Conservation (phyloP, 1,139 yeast genomes). For the Ogataea hybrid region DNA sequence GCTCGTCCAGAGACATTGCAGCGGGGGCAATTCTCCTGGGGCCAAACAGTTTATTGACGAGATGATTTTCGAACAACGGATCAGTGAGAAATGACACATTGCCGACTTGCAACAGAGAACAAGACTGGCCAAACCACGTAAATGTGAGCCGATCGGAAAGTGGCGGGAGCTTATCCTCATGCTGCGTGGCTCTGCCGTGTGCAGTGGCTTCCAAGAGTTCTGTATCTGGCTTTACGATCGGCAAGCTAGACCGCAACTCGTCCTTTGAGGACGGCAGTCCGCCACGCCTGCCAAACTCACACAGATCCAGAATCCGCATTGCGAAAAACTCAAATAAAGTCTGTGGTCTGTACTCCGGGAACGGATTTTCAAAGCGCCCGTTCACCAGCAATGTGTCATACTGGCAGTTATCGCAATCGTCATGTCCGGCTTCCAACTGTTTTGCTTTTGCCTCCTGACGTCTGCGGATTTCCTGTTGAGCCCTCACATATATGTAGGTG, state of each 20-base stretch:
- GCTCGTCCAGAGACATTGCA: slow-evolving; percentile 62
- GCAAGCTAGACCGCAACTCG: slow-evolving; percentile 53
- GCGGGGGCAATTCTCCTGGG: slow-evolving; percentile 77
- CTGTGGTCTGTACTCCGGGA: slow-evolving; percentile 86
- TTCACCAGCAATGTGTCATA: slow-evolving; percentile 57
- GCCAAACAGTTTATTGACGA: slow-evolving; percentile 64
- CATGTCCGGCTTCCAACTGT: slow-evolving; percentile 3
- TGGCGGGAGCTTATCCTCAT: slow-evolving; percentile 29
- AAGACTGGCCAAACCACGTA: slow-evolving; percentile 95
- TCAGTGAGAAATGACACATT: slow-evolving; percentile 80
- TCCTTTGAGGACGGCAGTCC: slow-evolving; percentile 52
- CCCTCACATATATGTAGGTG: slow-evolving; percentile 53
- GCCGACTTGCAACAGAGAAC: slow-evolving; percentile 69
- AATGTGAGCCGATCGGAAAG: slow-evolving; percentile 52
- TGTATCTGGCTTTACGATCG: slow-evolving; percentile 56
- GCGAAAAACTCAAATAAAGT: slow-evolving; percentile 81
- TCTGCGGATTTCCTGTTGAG: slow-evolving; percentile 54
- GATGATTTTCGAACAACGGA: slow-evolving; percentile 72
- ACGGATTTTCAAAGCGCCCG: slow-evolving; percentile 89
- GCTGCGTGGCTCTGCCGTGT: slow-evolving; percentile 15
- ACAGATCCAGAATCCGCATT: slow-evolving; percentile 67
- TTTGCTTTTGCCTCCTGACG: slow-evolving; percentile 40
- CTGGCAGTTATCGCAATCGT: slow-evolving; percentile 24
- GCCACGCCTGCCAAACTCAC: slow-evolving; percentile 64
- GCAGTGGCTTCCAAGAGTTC: slow-evolving; percentile 41